phyloP scores from a whole-genome alignment of 495 filamentous ascomycete species.

The Daldinia caldariorum region DNA sequence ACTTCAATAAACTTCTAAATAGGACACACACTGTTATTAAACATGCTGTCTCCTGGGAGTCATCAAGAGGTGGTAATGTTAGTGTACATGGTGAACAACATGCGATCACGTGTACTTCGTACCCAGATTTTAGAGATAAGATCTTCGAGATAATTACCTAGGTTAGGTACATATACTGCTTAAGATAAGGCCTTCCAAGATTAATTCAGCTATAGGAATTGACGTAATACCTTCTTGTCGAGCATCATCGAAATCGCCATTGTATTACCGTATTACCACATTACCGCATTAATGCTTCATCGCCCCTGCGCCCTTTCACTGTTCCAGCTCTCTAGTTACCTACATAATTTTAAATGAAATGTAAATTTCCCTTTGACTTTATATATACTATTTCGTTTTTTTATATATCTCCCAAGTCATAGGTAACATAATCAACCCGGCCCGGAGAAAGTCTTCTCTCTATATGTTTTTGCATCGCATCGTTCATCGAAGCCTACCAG shows the following conservation, averaged over 20 bases:
- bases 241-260: slow-evolving; percentile 18
- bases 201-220: slow-evolving; percentile 3
- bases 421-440: slow-evolving; percentile 4
- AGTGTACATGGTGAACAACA: too few relatives aligned
- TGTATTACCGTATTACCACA: slow-evolving; percentile 17
- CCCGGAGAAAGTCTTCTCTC: slow-evolving; percentile 17
- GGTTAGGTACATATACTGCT: neutral
- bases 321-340: neutral
- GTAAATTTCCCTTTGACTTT: neutral
- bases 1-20: too few relatives aligned
- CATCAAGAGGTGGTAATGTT: too few relatives aligned
- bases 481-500: slow-evolving; percentile 27
- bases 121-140: too few relatives aligned
- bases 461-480: slow-evolving; percentile 36
- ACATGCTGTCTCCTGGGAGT: too few relatives aligned
- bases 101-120: too few relatives aligned
- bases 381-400: neutral
- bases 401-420: neutral
- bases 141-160: neutral
- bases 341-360: slow-evolving; percentile 4
- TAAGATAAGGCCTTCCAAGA: neutral
- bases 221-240: slow-evolving; percentile 24
- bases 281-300: slow-evolving; percentile 21
- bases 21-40: too few relatives aligned
- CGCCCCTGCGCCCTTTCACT: neutral